phyloP scores from a whole-genome alignment of 768 basidiomycete genomes.

The Lactarius sanguifluus region DNA sequence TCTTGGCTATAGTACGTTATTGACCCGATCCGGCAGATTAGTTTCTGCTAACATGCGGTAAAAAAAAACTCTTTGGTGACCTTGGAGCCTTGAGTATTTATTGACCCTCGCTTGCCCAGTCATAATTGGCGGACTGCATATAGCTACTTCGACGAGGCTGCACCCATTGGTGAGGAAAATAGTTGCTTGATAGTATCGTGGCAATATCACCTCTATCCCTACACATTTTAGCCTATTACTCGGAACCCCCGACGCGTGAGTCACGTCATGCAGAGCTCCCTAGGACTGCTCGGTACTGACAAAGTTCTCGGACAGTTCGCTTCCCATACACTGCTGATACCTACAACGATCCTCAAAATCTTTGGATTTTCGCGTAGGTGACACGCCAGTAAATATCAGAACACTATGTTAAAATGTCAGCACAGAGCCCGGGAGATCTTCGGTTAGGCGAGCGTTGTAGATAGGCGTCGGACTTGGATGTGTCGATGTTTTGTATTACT shows the following conservation, averaged over 20 bases:
- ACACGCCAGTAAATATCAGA: background rate
- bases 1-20: background rate
- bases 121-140: conserved; percentile 29
- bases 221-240: conserved; percentile 18
- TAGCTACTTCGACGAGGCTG: conserved; percentile 13
- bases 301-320: conserved; percentile 42
- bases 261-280: background rate
- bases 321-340: conserved; percentile 62
- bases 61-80: too few species aligned
- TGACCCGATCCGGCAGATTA: conserved; percentile 19
- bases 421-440: conserved; percentile 25
- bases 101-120: conserved; percentile 10
- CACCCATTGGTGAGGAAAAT: conserved; percentile 23
- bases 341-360: conserved; percentile 61
- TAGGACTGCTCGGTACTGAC: background rate
- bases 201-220: background rate
- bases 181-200: background rate
- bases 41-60: conserved; percentile 25
- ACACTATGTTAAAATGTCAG: background rate
- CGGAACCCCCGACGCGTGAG: conserved; percentile 26
- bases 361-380: conserved; percentile 57
- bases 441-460: conserved; percentile 15
- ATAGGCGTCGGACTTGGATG: background rate
- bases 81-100: background rate
- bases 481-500: conserved; percentile 7